Evolutionary conservation across 1,139 yeast species (phyloP).

Genomic region (Waltiozyma sp.): DNA sequence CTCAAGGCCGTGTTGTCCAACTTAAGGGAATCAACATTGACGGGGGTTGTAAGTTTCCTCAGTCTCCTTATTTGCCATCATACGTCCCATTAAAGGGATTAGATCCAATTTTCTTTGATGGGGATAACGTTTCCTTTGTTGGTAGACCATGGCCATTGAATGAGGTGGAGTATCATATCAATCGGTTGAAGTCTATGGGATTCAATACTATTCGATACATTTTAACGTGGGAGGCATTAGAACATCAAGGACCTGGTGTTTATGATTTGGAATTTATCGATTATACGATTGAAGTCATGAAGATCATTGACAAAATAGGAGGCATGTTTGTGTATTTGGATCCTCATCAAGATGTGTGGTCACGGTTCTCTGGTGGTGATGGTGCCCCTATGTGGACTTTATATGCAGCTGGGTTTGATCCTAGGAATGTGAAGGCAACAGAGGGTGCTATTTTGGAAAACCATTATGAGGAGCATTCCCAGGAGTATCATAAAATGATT

Average conservation of each 20-base stretch:
- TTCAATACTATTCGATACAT: slow-evolving; percentile 69
- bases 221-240: slow-evolving; percentile 88
- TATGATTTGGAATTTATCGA: slow-evolving; percentile 73
- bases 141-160: slow-evolving; percentile 71
- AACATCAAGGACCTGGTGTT: slow-evolving; percentile 76
- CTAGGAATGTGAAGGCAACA: slow-evolving; percentile 50
- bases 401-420: slow-evolving; percentile 89
- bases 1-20: slow-evolving; percentile 44
- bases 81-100: slow-evolving; percentile 35
- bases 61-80: slow-evolving; percentile 42
- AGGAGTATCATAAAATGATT: slow-evolving; percentile 68
- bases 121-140: slow-evolving; percentile 65
- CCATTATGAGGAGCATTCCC: slow-evolving; percentile 24
- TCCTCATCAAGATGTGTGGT: slow-evolving; percentile 95
- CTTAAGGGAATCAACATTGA: slow-evolving; percentile 81
- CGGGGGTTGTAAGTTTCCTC: slow-evolving; percentile 65
- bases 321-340: slow-evolving; percentile 79
- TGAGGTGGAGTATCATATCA: slow-evolving; percentile 61
- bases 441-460: slow-evolving; percentile 75
- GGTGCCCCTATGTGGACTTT: slow-evolving; percentile 96
- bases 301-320: slow-evolving; percentile 46
- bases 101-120: slow-evolving; percentile 45
- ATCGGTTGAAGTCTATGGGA: slow-evolving; percentile 69
- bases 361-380: slow-evolving; percentile 82
- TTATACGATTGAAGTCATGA: slow-evolving; percentile 53